A percentile compares a stretch with the other conserved stretches of the same genome.
phyloP scores from a whole-genome alignment of 1,284 basidiomycete genomes.

The Neotropicomus parvogracilis region DNA sequence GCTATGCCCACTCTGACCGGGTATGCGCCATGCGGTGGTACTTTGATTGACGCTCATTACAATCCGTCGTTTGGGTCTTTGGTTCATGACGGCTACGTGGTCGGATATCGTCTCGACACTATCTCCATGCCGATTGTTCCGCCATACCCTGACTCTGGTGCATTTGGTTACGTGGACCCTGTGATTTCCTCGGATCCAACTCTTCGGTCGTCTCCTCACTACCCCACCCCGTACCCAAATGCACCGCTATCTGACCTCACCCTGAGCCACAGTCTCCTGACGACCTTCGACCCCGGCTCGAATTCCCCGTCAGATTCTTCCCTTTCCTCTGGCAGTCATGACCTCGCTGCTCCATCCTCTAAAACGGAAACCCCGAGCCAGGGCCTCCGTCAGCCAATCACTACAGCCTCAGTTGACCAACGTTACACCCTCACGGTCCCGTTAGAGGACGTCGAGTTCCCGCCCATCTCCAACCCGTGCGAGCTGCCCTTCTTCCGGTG shows the following conservation, averaged over 20 bases:
- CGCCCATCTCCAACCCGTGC: background rate
- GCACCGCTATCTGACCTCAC: background rate
- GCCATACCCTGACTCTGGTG: background rate
- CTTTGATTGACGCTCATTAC: slow-evolving; percentile 7
- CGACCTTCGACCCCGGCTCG: background rate
- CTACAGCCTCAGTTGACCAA: background rate
- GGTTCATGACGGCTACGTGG: background rate
- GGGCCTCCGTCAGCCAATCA: background rate
- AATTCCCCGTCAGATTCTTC: background rate
- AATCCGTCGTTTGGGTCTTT: background rate
- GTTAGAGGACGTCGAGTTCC: slow-evolving; percentile 12
- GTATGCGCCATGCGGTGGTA: background rate
- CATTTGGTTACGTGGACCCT: background rate
- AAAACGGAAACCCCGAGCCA: background rate
- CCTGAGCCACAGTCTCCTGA: background rate
- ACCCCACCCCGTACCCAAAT: background rate
- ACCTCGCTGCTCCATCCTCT: background rate
- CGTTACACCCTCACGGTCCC: slow-evolving; percentile 8
- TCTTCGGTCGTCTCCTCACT: background rate
- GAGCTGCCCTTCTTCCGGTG: slow-evolving; percentile 20
- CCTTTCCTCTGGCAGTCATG: background rate
- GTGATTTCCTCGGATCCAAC: background rate
- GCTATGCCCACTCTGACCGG: slow-evolving; percentile 6
- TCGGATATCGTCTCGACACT: background rate
- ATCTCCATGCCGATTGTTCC: slow-evolving; percentile 9